Percentiles rank a stretch among this genome's conserved stretches.
phyloP scores from a whole-genome alignment of 179 eudicot species.

The Nepenthes alata region DNA sequence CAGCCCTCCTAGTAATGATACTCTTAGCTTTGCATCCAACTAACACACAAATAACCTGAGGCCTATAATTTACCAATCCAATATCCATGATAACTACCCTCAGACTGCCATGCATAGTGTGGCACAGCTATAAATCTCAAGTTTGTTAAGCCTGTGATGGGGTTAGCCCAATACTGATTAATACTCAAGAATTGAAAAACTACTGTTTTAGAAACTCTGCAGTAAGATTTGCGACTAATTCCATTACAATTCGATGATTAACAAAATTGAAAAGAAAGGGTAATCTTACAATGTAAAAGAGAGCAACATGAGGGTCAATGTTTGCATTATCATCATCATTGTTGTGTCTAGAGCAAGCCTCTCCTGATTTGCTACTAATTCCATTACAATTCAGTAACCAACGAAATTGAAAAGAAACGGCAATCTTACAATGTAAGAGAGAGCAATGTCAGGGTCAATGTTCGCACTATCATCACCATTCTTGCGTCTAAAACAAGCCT shows the following conservation, averaged over 20 bases:
- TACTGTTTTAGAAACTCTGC: background rate
- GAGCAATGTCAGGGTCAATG: slow-evolving; percentile 41
- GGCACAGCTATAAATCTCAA: too few relatives aligned
- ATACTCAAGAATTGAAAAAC: too few relatives aligned
- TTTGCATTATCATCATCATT: slow-evolving; percentile 14
- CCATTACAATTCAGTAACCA: background rate
- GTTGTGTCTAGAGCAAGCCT: slow-evolving; percentile 26
- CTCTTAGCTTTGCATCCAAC: background rate
- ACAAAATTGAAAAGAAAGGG: background rate
- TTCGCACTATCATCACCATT: slow-evolving; percentile 13
- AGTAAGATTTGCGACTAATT: background rate
- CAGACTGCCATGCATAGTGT: too few relatives aligned
- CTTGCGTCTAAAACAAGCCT: slow-evolving; percentile 26
- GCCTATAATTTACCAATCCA: too few relatives aligned
- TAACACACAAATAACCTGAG: too few relatives aligned
- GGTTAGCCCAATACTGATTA: too few relatives aligned
- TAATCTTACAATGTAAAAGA: slow-evolving; percentile 62
- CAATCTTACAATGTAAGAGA: slow-evolving; percentile 63
- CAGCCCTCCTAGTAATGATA: background rate
- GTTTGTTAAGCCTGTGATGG: too few relatives aligned
- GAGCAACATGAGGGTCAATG: slow-evolving; percentile 40
- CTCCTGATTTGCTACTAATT: slow-evolving; percentile 15
- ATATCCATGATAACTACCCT: too few relatives aligned
- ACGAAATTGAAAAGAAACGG: background rate
- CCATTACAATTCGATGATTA: background rate